phyloP scores from a whole-genome alignment of 2,329 filamentous ascomycete species.

The Diaporthe sp. region DNA sequence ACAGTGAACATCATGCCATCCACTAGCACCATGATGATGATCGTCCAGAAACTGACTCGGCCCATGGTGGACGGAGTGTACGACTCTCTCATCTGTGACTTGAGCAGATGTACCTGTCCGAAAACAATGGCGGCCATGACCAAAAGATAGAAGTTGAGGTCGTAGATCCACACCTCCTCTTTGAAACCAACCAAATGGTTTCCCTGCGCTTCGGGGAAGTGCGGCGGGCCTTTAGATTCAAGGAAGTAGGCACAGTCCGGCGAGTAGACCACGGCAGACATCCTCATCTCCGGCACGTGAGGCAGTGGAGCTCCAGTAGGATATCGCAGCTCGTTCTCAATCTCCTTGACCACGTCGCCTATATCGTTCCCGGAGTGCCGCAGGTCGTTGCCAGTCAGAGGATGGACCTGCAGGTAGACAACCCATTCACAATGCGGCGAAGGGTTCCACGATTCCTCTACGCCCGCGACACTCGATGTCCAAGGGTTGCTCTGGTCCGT shows the following conservation, averaged over 20 bases:
- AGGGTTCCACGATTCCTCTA: constrained; percentile 70
- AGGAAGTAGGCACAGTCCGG: constrained; percentile 78
- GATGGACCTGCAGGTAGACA: constrained; percentile 84
- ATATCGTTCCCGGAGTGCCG: constrained; percentile 51
- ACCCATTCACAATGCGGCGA: constrained; percentile 90
- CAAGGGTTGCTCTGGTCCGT: constrained; percentile 79
- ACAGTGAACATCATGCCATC: constrained; percentile 72
- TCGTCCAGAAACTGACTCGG: constrained; percentile 75
- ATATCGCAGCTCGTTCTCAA: constrained; percentile 74
- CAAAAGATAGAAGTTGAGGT: constrained; percentile 72
- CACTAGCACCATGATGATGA: constrained; percentile 72
- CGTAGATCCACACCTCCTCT: constrained; percentile 69
- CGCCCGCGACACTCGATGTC: constrained; percentile 77
- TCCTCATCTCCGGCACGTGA: constrained; percentile 68
- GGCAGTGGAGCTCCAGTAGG: constrained; percentile 72
- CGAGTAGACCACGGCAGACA: constrained; percentile 76
- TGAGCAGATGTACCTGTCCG: constrained; percentile 73
- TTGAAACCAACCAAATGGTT: constrained; percentile 73
- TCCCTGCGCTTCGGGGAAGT: constrained; percentile 64
- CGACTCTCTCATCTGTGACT: constrained; percentile 75
- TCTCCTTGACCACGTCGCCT: constrained; percentile 61
- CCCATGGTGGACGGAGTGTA: constrained; percentile 78
- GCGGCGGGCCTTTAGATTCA: constrained; percentile 74
- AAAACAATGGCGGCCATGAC: constrained; percentile 69
- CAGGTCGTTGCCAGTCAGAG: constrained; percentile 55